Base-by-base conservation (phyloP, 805 yeast genomes). In the Priceomyces melissophilus region DNA sequence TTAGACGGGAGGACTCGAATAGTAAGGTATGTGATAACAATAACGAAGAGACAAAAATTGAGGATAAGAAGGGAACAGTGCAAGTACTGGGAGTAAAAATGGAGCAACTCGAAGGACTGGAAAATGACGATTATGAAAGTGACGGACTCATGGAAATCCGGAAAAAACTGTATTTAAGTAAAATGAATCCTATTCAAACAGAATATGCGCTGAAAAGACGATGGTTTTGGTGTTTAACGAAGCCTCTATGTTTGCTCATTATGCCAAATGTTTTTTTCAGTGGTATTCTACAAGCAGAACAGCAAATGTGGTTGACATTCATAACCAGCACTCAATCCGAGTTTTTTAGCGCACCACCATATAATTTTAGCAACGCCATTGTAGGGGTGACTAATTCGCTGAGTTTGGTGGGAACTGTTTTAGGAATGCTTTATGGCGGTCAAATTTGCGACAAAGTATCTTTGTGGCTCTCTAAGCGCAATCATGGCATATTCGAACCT, bases 391-490 rank as follows among this genome's bases (percentile, higher is more conserved):
- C 75, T 8, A 69, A 72, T 48, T 49, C 73, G 46, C 65, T 71
- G 5, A 60, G 76, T 1, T 57, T 69, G 32, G 57, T 67, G 26
- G 78, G 78, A 11, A 57, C 63, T 29, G 41, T 65, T 14, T 31
- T 71, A 31, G 79, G 78, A 10, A 67, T 70, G 64, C 33, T 65
- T 26, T 71, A 67, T 48, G 78, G 78, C 11, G 76, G 76, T 10
- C 40, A 44, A 23, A 55, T 71, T 37, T 74, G 70, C 12, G 79
- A 74, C 47, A 65, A 67, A 54, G 45, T 61, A 10, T 44, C 61
- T 2, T 43, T 63, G 14, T 45, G 43, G 32, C 39, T 62, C 37
- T 55, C 67, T 13, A 53, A 49, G 40, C 49, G 53, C 32, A 63
- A 63, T 39, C 46, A 53, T 17, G 69, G 69, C 25, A 46, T 73